Evolutionary conservation across 2,329 filamentous ascomycete species (phyloP).

Genomic region (Chaetomium sp.): DNA sequence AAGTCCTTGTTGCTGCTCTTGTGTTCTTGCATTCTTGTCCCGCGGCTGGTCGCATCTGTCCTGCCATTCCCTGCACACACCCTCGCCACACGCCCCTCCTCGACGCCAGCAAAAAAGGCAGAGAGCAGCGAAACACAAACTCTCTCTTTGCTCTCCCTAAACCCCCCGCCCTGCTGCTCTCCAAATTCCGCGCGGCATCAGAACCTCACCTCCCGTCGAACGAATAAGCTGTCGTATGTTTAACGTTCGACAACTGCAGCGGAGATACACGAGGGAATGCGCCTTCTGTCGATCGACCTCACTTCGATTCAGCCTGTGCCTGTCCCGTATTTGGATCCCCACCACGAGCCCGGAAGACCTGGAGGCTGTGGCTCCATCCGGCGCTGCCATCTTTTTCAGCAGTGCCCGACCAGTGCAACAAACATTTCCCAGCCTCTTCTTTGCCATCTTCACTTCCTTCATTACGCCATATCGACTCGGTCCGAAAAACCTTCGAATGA

Average conservation of each 20-base stretch:
- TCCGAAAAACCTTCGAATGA: constrained; percentile 15
- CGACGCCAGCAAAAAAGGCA: neutral
- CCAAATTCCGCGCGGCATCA: neutral
- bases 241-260: no score
- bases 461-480: constrained; percentile 8
- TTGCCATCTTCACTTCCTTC: constrained; percentile 7
- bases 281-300: constrained; percentile 20
- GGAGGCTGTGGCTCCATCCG: constrained; percentile 14
- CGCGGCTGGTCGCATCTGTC: neutral
- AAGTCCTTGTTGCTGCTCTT: neutral
- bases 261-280: constrained; percentile 3
- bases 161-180: constrained; percentile 8
- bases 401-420: constrained; percentile 12
- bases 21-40: neutral
- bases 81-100: constrained; percentile 7
- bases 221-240: no score
- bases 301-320: constrained; percentile 24
- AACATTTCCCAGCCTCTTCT: constrained; percentile 5
- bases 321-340: constrained; percentile 22
- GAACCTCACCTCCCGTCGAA: no score
- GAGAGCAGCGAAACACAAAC: no score
- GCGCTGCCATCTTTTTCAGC: constrained; percentile 13
- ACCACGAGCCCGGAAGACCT: constrained; percentile 13
- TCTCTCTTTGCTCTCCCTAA: no score
- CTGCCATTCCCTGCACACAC: constrained; percentile 1